Base-by-base conservation (phyloP, 2,329 filamentous ascomycete genomes). In the Colletotrichum abscissum region DNA sequence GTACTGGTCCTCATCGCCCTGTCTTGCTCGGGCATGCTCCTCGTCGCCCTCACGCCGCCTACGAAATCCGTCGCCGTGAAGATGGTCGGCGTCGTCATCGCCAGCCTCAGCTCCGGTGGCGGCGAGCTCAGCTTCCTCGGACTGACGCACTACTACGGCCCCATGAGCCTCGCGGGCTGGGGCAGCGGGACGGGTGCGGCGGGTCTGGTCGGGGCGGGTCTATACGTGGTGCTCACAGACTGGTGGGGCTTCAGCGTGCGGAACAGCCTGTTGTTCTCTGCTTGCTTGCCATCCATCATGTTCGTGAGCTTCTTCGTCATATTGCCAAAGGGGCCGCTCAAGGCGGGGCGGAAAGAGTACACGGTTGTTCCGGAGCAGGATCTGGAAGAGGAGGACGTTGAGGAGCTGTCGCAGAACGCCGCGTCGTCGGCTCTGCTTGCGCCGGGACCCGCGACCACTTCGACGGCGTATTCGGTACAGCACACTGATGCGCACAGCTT, bases 101-200 rank as follows among this genome's bases (percentile, higher is more conserved):
- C 95, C 1, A 97, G 94, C 78, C 83, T 98, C 63, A 94, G 94
- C 77, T 95, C 92, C 75, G 97, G 97, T 19, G 94, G 89, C 22
- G 97, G 97, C 38, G 97, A 98, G 84, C 86, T 98, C 72, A 97
- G 93, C 82, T 98, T 98, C 80, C 85, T 99, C 6, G 93, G 95
- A 1, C 84, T 99, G 78, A 97, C 96, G 16, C 96, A 98, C 81
- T 98, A 93, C 84, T 98, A 98, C 79, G 97, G 96, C 0, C 92
- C 91, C 9, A 92, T 94, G 82, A 95, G 94, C 77, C 88, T 98
- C 22, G 95, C 95, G 0, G 92, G 94, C 46, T 99, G 97, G 97
- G 94, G 95, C 0, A 96, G 93, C 75, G 96, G 96, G 0, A 98
- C 96, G 0, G 96, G 96, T 1, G 96, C 93, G 0, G 96, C 96